These are phyloP conservation scores for Sextonia rubra DNA, from an alignment of 164 flowering plant species.

Conservation along the genomic window DNA sequence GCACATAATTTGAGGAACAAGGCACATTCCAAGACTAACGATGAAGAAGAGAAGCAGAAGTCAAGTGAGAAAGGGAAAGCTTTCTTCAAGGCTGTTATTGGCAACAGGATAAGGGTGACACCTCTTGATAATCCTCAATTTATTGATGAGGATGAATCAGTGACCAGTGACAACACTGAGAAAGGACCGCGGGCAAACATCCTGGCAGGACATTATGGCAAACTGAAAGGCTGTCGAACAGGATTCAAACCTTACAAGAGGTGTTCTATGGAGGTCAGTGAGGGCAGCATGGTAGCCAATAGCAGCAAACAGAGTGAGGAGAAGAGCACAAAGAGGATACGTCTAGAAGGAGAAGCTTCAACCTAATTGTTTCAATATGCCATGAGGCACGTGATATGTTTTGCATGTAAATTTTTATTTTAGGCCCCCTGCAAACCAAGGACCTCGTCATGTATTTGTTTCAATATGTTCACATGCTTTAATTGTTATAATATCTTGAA, in stretches of 20 bases:
- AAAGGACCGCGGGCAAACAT: slow-evolving; percentile 33
- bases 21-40: slow-evolving; percentile 14
- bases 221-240: slow-evolving; percentile 47
- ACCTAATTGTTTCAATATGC: slow-evolving; percentile 34
- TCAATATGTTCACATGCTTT: not conserved
- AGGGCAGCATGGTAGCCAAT: slow-evolving; percentile 28
- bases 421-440: not conserved
- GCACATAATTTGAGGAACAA: slow-evolving; percentile 29
- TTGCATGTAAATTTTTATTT: not conserved
- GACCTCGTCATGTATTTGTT: slow-evolving; percentile 1
- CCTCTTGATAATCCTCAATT: slow-evolving; percentile 21
- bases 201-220: slow-evolving; percentile 39
- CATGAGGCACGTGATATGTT: not conserved
- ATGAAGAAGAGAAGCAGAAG: slow-evolving; percentile 24
- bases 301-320: slow-evolving; percentile 46
- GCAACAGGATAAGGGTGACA: slow-evolving; percentile 25
- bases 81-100: slow-evolving; percentile 27
- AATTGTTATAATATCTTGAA: not conserved
- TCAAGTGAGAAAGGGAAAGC: slow-evolving; percentile 19
- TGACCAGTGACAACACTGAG: slow-evolving; percentile 11
- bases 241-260: slow-evolving; percentile 98
- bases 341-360: slow-evolving; percentile 64
- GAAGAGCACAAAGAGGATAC: slow-evolving; percentile 63
- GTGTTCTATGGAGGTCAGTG: slow-evolving; percentile 77
- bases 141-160: slow-evolving; percentile 18